These are phyloP conservation scores for Schoenoplectus triqueter DNA, from an alignment of 202 grass and related monocot genomes.

Conservation along the genomic window DNA sequence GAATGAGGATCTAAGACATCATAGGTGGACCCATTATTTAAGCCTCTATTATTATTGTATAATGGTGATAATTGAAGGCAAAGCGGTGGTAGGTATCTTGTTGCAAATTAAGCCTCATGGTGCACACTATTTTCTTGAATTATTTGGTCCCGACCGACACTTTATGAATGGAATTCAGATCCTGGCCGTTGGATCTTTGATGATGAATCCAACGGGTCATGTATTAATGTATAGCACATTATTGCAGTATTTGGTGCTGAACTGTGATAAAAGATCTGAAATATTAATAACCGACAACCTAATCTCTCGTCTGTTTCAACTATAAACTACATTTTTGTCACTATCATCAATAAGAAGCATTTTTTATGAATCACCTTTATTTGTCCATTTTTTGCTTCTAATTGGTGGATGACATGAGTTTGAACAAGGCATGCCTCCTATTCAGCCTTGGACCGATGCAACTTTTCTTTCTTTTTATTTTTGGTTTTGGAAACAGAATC, in stretches of 20 bases:
- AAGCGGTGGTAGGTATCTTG: slow-evolving; percentile 8
- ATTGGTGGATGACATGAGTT: background rate
- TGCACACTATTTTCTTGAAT: slow-evolving; percentile 11
- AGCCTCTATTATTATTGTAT: slow-evolving; percentile 1
- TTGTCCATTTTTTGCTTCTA: background rate
- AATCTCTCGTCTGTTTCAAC: slow-evolving; percentile 11
- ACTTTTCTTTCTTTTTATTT: background rate
- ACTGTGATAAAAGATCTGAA: background rate
- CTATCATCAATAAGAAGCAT: background rate
- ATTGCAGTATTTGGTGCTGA: background rate
- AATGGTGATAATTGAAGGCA: slow-evolving; percentile 15
- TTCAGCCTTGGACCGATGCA: background rate
- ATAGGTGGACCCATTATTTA: background rate
- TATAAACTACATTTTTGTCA: slow-evolving; percentile 3
- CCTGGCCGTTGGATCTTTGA: background rate
- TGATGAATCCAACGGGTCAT: slow-evolving; percentile 4
- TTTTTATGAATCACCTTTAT: background rate
- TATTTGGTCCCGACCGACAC: slow-evolving; percentile 12
- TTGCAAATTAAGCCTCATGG: slow-evolving; percentile 4
- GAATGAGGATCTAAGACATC: slow-evolving; percentile 10
- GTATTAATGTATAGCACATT: background rate
- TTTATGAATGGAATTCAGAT: background rate
- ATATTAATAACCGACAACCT: background rate
- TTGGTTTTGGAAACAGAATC: background rate
- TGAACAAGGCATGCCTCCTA: background rate